Percentiles rank a stretch among this genome's conserved stretches.
Evolutionary conservation across 2,329 filamentous ascomycete genomes (phyloP).

Genomic region (Penicillium sp.): DNA sequence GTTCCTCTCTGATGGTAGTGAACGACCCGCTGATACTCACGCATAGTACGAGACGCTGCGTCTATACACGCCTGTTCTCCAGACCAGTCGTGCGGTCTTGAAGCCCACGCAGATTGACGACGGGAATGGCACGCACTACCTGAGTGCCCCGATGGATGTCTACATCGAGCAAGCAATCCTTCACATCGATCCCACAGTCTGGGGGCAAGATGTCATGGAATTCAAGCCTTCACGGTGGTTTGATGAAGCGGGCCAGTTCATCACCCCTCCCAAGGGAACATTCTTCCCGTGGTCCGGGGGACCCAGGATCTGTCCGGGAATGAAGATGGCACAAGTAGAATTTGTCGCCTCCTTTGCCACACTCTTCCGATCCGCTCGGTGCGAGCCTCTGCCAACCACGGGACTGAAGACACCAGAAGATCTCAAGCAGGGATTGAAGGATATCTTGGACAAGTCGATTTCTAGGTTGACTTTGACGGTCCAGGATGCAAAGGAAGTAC

Average conservation of each 20-base stretch:
- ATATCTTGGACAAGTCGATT: not conserved
- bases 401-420: slow-evolving; percentile 2
- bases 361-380: slow-evolving; percentile 36
- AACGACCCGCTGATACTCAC: not conserved
- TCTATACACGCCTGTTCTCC: slow-evolving; percentile 41
- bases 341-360: slow-evolving; percentile 49
- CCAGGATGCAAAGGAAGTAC: not conserved
- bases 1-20: not conserved
- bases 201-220: slow-evolving; percentile 8
- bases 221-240: slow-evolving; percentile 11
- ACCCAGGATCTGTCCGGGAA: slow-evolving; percentile 52
- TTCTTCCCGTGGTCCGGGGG: slow-evolving; percentile 52
- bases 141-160: slow-evolving; percentile 36
- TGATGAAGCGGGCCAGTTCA: slow-evolving; percentile 23
- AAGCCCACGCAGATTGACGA: slow-evolving; percentile 32
- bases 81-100: slow-evolving; percentile 36
- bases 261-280: slow-evolving; percentile 40
- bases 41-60: slow-evolving; percentile 43
- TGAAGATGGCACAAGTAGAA: slow-evolving; percentile 57
- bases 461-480: slow-evolving; percentile 7
- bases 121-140: slow-evolving; percentile 23
- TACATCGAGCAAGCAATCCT: slow-evolving; percentile 9
- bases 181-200: slow-evolving; percentile 1
- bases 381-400: slow-evolving; percentile 14
- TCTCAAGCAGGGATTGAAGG: not conserved